Evolutionary conservation across 2,329 filamentous ascomycete species (phyloP), one percentile per base, ranked within the genome.

Genomic region (Aspergillus aculeatus): DNA sequence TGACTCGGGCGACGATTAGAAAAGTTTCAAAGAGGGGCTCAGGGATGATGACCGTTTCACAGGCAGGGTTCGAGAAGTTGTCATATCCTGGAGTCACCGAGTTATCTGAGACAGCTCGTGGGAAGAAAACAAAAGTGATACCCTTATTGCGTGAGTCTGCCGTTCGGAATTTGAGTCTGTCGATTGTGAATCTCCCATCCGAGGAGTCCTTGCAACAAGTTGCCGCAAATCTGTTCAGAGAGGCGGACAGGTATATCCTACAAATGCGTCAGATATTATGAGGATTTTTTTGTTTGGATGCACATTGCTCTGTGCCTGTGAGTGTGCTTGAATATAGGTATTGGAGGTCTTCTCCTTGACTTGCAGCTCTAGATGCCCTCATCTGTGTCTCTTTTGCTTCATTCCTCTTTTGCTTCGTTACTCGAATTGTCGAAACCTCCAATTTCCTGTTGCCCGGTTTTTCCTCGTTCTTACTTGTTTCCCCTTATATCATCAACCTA

Each of bases 121-220:
- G 70, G 69, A 35, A 55, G 38, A 41, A 55, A 72, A 75, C 26
- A 26, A 76, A 75, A 76, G 71, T 77, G 75, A 77, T 77, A 77
- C 75, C 75, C 75, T 75, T 73, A 70, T 68, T 72, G 71, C 71
- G 70, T 68, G 71, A 71, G 72, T 76, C 71, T 75, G 71, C 72
- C 71, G 73, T 70, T 64, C 64, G 68, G 71, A 69, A 69, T 71
- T 69, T 68, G 70, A 71, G 68, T 69, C 68, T 73, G 71, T 71
- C 71, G 70, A 72, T 71, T 69, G 74, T 73, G 69, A 69, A 69
- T 65, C 70, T 70, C 69, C 69, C 66, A 70, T 63, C 62, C 58
- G 64, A 63, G 66, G 66, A 68, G 63, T 62, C 65, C 66, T 67
- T 69, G 64, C 66, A 68, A 63, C 62, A 61, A 60, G 63, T 63